Conservation (phyloP, 2,329 filamentous ascomycete genomes). For the Teratosphaeria pseudoeucalypti region DNA sequence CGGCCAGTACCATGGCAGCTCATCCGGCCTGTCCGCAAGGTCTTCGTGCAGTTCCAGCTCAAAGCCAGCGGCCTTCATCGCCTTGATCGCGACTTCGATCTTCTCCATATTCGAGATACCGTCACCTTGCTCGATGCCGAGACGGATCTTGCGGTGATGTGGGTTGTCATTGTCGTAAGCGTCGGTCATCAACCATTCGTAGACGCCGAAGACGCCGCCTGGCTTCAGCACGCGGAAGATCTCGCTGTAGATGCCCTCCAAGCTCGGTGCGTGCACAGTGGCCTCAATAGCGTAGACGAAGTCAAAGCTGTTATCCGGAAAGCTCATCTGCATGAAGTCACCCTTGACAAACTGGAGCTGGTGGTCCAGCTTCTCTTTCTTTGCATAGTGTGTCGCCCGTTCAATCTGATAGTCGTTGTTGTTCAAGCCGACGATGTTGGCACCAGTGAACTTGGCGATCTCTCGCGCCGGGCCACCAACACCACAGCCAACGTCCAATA, state of each 20-base stretch:
- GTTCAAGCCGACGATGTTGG: slow-evolving; percentile 84
- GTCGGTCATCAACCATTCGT: slow-evolving; percentile 99
- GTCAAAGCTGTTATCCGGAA: slow-evolving; percentile 84
- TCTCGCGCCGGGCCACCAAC: slow-evolving; percentile 90
- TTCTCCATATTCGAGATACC: slow-evolving; percentile 97
- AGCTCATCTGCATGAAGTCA: slow-evolving; percentile 98
- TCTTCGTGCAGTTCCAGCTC: slow-evolving; percentile 76
- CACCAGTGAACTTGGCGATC: slow-evolving; percentile 90
- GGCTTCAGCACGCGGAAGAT: slow-evolving; percentile 95
- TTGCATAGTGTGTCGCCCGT: slow-evolving; percentile 75
- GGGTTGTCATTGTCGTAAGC: slow-evolving; percentile 83
- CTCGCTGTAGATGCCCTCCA: slow-evolving; percentile 86
- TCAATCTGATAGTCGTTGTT: slow-evolving; percentile 99
- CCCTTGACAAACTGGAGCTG: slow-evolving; percentile 86
- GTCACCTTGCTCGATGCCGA: slow-evolving; percentile 90
- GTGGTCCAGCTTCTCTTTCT: slow-evolving; percentile 66
- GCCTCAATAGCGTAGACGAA: slow-evolving; percentile 96
- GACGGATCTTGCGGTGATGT: slow-evolving; percentile 76
- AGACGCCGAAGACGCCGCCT: slow-evolving; percentile 89
- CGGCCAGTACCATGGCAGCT: slow-evolving; percentile 88
- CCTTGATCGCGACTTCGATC: slow-evolving; percentile 66
- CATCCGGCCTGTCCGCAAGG: slow-evolving; percentile 64
- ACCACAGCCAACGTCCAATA: slow-evolving; percentile 93
- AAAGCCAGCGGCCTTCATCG: slow-evolving; percentile 82
- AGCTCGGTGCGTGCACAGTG: slow-evolving; percentile 82